phyloP scores from a whole-genome alignment of 148 eudicot genomes.

The Polygonum maritimum region DNA sequence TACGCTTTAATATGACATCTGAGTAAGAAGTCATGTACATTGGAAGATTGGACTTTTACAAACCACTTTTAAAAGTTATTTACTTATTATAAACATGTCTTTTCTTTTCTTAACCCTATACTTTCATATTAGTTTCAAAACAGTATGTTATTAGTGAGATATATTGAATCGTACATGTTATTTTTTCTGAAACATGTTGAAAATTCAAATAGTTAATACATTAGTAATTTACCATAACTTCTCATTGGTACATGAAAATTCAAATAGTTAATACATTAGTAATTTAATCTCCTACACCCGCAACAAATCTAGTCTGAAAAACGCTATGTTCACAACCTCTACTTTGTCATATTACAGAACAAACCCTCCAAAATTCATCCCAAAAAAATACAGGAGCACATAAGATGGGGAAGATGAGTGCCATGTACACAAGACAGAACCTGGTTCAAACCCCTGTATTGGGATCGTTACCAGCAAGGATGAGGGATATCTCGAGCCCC shows the following conservation, averaged over 20 bases:
- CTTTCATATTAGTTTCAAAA: too few species aligned
- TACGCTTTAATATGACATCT: too few species aligned
- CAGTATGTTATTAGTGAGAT: too few species aligned
- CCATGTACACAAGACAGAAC: background rate
- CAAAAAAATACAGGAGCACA: background rate
- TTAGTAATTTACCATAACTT: background rate
- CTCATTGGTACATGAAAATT: background rate
- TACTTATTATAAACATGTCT: too few species aligned
- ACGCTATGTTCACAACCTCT: background rate
- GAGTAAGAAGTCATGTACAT: too few species aligned
- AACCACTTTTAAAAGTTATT: too few species aligned
- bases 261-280: background rate
- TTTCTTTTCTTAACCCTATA: too few species aligned
- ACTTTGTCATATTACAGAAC: background rate
- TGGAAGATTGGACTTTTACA: too few species aligned
- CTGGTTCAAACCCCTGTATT: constrained; percentile 46
- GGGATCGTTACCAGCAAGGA: constrained; percentile 95
- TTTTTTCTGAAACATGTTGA: too few species aligned
- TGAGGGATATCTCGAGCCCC: constrained; percentile 94
- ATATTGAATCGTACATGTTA: too few species aligned
- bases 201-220: too few species aligned
- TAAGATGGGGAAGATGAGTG: background rate
- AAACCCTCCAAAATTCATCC: background rate
- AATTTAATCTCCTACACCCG: background rate
- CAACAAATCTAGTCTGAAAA: background rate